These are phyloP conservation scores for Pythium dissimile DNA, from an alignment of 352 stramenopile genomes.

Conservation along the genomic window DNA sequence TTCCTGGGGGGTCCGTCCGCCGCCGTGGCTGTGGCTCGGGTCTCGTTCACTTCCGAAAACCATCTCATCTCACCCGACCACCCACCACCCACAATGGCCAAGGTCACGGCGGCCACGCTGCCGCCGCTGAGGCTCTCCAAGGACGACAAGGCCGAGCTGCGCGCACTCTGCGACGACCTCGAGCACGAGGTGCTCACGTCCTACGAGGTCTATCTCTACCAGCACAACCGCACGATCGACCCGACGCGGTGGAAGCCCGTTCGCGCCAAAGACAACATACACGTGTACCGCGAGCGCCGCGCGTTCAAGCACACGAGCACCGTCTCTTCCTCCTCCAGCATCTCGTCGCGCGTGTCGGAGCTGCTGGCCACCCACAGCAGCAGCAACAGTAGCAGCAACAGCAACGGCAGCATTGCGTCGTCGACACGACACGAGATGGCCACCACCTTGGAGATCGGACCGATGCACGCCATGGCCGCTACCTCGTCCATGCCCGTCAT, in stretches of 20 bases:
- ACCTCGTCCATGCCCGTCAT: constrained; percentile 31
- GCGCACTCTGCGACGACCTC: constrained; percentile 6
- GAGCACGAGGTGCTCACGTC: constrained; percentile 29
- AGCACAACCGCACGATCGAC: constrained; percentile 25
- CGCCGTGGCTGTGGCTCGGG: too few species aligned
- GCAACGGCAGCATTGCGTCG: constrained; percentile 8
- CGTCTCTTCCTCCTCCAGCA: not conserved
- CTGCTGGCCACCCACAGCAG: constrained; percentile 26
- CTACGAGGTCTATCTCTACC: constrained; percentile 41
- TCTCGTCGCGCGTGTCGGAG: constrained; percentile 2
- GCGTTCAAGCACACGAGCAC: constrained; percentile 29
- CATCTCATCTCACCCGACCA: constrained; percentile 32
- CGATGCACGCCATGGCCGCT: constrained; percentile 35
- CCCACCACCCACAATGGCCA: not conserved
- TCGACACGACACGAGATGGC: constrained; percentile 12
- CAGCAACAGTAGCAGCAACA: constrained; percentile 7
- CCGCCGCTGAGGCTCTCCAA: constrained; percentile 3
- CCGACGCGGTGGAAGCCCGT: constrained; percentile 33
- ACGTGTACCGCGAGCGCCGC: constrained; percentile 42
- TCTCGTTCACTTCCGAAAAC: too few species aligned
- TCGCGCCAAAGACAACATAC: constrained; percentile 16
- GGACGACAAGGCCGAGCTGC: constrained; percentile 12
- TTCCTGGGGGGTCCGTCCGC: too few species aligned
- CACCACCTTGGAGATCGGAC: constrained; percentile 30
- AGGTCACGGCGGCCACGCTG: constrained; percentile 4